Conservation (phyloP, 2,329 filamentous ascomycete species). For the Aspergillus ruber region DNA sequence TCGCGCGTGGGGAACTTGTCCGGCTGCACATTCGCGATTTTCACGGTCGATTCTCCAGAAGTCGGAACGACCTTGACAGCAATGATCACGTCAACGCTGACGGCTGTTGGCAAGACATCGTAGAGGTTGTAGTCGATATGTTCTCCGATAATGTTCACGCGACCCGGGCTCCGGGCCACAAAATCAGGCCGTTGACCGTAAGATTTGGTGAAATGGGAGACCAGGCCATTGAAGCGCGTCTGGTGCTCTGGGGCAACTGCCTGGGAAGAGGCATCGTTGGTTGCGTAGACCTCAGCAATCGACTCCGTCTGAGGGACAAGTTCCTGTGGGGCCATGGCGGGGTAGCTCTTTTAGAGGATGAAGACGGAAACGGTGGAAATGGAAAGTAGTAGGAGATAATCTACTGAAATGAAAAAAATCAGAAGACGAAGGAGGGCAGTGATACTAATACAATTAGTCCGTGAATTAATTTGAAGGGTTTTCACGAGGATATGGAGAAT, state of each 20-base stretch:
- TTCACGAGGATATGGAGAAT: neutral
- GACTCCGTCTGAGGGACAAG: constrained; percentile 68
- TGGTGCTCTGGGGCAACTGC: constrained; percentile 62
- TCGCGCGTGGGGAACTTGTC: constrained; percentile 68
- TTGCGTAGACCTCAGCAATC: constrained; percentile 76
- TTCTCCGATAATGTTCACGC: constrained; percentile 98
- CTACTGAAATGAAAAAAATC: neutral
- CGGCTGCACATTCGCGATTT: constrained; percentile 71
- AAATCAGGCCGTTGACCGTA: constrained; percentile 71
- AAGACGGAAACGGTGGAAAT: constrained; percentile 1
- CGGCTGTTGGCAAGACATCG: constrained; percentile 90
- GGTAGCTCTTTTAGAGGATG: constrained; percentile 10
- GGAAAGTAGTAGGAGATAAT: neutral
- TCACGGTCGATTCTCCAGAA: constrained; percentile 54
- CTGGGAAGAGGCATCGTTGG: constrained; percentile 67
- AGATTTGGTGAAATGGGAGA: constrained; percentile 61
- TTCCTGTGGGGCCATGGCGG: constrained; percentile 36
- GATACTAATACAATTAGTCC: too few relatives aligned
- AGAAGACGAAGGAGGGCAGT: neutral
- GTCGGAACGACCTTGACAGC: constrained; percentile 57
- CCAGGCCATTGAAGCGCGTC: constrained; percentile 67
- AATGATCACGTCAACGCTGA: constrained; percentile 83
- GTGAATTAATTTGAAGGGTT: neutral
- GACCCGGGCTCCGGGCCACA: constrained; percentile 80
- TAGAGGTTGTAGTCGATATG: constrained; percentile 99